phyloP scores from a whole-genome alignment of 2,329 filamentous ascomycete species.

The Colletotrichum sp. region DNA sequence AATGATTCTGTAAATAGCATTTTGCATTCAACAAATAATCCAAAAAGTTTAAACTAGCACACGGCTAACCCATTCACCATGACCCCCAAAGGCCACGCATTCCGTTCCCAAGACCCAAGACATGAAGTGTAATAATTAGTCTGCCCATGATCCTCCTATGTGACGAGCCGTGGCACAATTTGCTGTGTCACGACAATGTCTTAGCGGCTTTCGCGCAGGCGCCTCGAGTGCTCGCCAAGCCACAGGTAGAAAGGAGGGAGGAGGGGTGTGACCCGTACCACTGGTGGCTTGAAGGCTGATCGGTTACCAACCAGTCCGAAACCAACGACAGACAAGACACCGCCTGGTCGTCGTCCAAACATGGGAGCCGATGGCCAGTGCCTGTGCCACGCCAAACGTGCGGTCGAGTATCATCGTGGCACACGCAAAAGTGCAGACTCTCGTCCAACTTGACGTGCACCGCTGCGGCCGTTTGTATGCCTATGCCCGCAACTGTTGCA shows the following conservation, averaged over 20 bases:
- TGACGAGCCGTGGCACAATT: not conserved
- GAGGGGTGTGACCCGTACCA: not conserved
- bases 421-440: not conserved
- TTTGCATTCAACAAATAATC: not conserved
- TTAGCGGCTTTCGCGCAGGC: not conserved
- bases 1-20: not conserved
- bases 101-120: not conserved
- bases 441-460: not conserved
- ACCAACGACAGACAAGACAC: not conserved
- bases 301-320: conserved; percentile 1
- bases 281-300: conserved; percentile 2
- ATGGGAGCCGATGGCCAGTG: not conserved
- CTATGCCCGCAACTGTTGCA: not conserved
- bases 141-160: not conserved
- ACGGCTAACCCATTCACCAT: not conserved
- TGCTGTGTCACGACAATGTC: conserved; percentile 2
- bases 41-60: not conserved
- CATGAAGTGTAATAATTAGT: not conserved
- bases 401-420: not conserved
- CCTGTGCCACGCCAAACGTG: not conserved
- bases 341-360: not conserved
- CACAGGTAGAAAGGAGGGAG: not conserved
- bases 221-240: conserved; percentile 14
- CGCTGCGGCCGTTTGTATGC: not conserved
- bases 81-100: not conserved